Conservation (phyloP, 1,139 yeast genomes). For the Sugiyamaella paludigena region DNA sequence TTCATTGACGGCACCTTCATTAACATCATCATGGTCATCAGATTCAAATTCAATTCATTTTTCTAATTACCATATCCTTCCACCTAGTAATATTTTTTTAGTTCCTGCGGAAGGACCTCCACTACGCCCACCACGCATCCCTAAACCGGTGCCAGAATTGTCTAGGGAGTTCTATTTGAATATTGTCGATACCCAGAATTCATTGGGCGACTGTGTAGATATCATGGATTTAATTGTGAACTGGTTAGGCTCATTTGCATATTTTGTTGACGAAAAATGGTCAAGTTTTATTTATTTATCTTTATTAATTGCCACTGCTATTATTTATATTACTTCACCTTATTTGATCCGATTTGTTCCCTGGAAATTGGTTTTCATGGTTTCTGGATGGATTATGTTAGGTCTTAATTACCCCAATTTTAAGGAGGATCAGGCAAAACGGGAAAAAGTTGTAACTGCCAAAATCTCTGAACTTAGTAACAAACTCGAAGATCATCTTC, state of each 20-base stretch:
- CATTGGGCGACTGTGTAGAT: constrained; percentile 66
- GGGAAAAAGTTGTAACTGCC: neutral
- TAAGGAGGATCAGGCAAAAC: neutral
- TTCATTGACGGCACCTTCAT: constrained; percentile 20
- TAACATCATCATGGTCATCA: constrained; percentile 24
- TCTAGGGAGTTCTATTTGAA: constrained; percentile 76
- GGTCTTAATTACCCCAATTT: constrained; percentile 29
- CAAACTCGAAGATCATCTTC: too few species aligned
- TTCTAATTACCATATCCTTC: too few species aligned
- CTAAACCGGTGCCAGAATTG: constrained; percentile 76
- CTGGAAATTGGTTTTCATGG: constrained; percentile 38
- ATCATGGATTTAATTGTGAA: constrained; percentile 57
- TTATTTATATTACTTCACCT: constrained; percentile 37
- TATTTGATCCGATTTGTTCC: constrained; percentile 40
- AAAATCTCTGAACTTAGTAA: neutral
- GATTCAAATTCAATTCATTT: too few species aligned
- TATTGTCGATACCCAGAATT: constrained; percentile 80
- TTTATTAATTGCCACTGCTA: constrained; percentile 40
- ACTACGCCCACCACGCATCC: constrained; percentile 48
- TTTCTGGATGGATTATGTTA: constrained; percentile 51
- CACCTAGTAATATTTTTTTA: too few species aligned
- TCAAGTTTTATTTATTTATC: constrained; percentile 41
- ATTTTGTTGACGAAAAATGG: constrained; percentile 63
- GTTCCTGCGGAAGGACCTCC: constrained; percentile 56
- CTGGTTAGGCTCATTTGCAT: constrained; percentile 56